Base-by-base conservation (phyloP, 352 stramenopile species). In the Phytophthora chlamydospora region DNA sequence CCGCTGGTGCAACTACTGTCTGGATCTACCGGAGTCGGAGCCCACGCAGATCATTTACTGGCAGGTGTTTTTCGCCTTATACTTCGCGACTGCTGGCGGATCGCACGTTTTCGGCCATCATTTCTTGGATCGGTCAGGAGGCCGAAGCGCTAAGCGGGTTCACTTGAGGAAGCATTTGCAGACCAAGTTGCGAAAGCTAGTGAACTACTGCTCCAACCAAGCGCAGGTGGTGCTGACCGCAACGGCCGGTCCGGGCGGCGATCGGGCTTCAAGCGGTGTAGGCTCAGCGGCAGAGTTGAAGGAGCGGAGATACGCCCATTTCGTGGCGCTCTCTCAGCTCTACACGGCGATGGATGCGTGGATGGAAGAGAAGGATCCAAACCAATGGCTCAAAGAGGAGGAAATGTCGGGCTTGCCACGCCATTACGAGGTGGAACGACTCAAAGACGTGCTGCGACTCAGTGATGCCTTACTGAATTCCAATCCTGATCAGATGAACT, bases 261-360 rank as follows among this genome's bases (percentile, higher is more conserved):
- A 35, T 44, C 8, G 50, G 2, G 13, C 33, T 49, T 62, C 46
- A n/a, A 42, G 42, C 45, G 59, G 21, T 47, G 53, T 47, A 8
- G 33, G 43, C 8, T 49, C 34, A 7, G 31, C 41, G 14, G 52
- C 41, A 1, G 72, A 86, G 12, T 33, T 74, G 16, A 86, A 83
- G 33, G 76, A 89, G 36, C 68, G 69, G 40, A 76, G 62, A 50
- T 87, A 88, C 32, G 71, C 74, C 14, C 74, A 82, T 45, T 82
- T 78, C 40, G 76, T 85, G 9, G 68, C 70, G 17, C 68, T 91
- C 10, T 85, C 83, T 9, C 80, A 89, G 46, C 60, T 90, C 35
- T 91, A 90, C 53, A 88, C 84, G 29, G 88, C 84, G 10, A 95
- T 96, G 88, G 85, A 95, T 53, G 79, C 85, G 29, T 96, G 88